Percentiles rank a stretch among this genome's conserved stretches.
Conservation (phyloP, 1,139 yeast species). For the Chernovozyma sophiae-reginae region DNA sequence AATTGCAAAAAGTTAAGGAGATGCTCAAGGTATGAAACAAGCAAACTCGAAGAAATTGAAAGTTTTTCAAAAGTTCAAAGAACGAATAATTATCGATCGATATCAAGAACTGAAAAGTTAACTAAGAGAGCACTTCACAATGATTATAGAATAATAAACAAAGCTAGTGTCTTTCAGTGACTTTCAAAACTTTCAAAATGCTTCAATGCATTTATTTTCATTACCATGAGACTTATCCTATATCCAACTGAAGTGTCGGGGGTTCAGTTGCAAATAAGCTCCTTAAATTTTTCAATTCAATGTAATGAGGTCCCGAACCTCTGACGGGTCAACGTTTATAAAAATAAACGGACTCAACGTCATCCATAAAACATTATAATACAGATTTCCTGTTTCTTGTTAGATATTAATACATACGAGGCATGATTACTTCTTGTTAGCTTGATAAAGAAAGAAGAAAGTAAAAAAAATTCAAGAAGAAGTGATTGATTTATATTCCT, state of each 20-base stretch:
- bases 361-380: neutral
- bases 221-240: slow-evolving; percentile 19
- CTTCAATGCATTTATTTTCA: too few relatives aligned
- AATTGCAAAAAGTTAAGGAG: neutral
- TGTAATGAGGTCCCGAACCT: slow-evolving; percentile 74
- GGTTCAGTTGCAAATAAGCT: slow-evolving; percentile 55
- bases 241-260: slow-evolving; percentile 80
- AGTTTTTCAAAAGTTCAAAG: too few relatives aligned
- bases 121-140: too few relatives aligned
- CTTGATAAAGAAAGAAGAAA: slow-evolving; percentile 15
- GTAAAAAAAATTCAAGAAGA: slow-evolving; percentile 6
- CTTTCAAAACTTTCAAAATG: too few relatives aligned
- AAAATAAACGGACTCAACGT: neutral
- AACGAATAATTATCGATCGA: too few relatives aligned
- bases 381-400: too few relatives aligned
- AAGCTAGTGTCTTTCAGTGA: too few relatives aligned
- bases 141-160: too few relatives aligned
- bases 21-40: neutral
- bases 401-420: slow-evolving; percentile 45
- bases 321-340: slow-evolving; percentile 13
- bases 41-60: too few relatives aligned
- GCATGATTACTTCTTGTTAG: slow-evolving; percentile 40
- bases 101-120: too few relatives aligned
- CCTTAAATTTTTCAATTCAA: slow-evolving; percentile 17
- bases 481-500: neutral